Conservation (phyloP, 2,329 filamentous ascomycete genomes). For the Calycina marina region DNA sequence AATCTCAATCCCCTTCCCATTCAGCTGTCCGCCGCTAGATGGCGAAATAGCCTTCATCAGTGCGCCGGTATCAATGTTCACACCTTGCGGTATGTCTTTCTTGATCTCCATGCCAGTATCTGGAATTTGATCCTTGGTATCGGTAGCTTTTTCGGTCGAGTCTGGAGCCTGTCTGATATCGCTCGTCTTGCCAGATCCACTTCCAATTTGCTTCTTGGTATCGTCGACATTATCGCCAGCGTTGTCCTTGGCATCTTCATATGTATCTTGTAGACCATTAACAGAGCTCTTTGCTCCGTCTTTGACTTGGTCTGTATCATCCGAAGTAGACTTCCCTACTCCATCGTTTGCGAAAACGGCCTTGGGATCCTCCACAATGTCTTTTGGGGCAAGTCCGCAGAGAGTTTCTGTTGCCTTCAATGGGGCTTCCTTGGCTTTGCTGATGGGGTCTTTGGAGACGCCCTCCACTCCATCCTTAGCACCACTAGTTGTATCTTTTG, state of each 20-base stretch:
- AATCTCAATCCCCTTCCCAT: constrained; percentile 14
- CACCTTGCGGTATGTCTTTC: constrained; percentile 1
- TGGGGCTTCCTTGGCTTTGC: not conserved
- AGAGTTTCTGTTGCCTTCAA: not conserved
- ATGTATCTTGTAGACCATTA: constrained; percentile 5
- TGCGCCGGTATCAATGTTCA: constrained; percentile 1
- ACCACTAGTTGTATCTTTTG: not conserved
- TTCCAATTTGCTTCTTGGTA: not conserved
- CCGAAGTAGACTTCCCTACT: not conserved
- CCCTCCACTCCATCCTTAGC: too few species aligned
- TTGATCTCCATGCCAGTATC: constrained; percentile 7
- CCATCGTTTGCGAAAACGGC: constrained; percentile 4
- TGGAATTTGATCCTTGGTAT: not conserved
- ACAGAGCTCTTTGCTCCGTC: constrained; percentile 1
- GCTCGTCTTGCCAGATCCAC: too few species aligned
- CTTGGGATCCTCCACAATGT: constrained; percentile 1
- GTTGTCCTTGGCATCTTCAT: not conserved
- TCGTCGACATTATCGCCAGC: not conserved
- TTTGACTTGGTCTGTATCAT: not conserved
- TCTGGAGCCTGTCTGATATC: too few species aligned
- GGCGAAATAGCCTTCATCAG: constrained; percentile 1
- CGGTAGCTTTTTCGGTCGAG: not conserved
- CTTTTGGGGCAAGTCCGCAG: not conserved
- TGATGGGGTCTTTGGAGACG: too few species aligned
- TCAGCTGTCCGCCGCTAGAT: constrained; percentile 1